These are phyloP conservation scores for Epicoccum sorghinum DNA, from an alignment of 2,329 filamentous ascomycete genomes.

Conservation along the genomic window DNA sequence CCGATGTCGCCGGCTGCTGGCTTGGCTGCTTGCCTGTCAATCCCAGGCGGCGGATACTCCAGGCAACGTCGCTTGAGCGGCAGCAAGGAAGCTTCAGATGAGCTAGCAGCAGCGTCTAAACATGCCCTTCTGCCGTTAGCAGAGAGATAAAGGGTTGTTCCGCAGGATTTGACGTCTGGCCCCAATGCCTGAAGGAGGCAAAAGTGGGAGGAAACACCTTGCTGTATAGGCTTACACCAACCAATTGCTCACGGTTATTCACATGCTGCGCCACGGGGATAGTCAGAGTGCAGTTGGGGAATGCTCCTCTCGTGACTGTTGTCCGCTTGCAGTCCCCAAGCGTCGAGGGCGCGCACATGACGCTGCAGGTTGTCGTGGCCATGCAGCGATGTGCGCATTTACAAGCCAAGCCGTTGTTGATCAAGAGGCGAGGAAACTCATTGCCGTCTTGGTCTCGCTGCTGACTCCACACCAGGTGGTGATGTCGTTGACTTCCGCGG, in stretches of 20 bases:
- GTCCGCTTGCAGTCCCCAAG: constrained; percentile 12
- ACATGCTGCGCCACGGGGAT: constrained; percentile 15
- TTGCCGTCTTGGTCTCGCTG: constrained; percentile 1
- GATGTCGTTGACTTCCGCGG: constrained; percentile 14
- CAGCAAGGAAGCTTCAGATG: constrained; percentile 1
- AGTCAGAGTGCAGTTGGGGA: constrained; percentile 11
- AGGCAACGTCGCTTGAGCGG: constrained; percentile 24
- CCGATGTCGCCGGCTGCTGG: constrained; percentile 41
- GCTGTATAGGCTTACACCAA: constrained; percentile 24
- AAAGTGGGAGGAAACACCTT: constrained; percentile 21
- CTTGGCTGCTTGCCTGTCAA: constrained; percentile 23
- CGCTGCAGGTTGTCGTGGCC: constrained; percentile 5
- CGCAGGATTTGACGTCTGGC: constrained; percentile 23
- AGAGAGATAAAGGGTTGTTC: constrained; percentile 6
- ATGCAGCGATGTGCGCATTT: neutral
- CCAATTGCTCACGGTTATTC: constrained; percentile 20
- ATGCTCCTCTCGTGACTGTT: constrained; percentile 14
- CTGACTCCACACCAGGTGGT: neutral
- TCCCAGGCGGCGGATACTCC: constrained; percentile 35
- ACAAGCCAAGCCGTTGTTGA: constrained; percentile 5
- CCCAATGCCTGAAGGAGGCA: constrained; percentile 7
- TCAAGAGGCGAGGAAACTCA: constrained; percentile 5
- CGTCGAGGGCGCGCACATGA: neutral
- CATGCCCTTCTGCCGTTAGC: constrained; percentile 15
- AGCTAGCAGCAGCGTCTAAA: constrained; percentile 20